A percentile compares a stretch with the other conserved stretches of the same genome.
Conservation (phyloP, 352 stramenopile species). For the Aphanomyces cochlioides region DNA sequence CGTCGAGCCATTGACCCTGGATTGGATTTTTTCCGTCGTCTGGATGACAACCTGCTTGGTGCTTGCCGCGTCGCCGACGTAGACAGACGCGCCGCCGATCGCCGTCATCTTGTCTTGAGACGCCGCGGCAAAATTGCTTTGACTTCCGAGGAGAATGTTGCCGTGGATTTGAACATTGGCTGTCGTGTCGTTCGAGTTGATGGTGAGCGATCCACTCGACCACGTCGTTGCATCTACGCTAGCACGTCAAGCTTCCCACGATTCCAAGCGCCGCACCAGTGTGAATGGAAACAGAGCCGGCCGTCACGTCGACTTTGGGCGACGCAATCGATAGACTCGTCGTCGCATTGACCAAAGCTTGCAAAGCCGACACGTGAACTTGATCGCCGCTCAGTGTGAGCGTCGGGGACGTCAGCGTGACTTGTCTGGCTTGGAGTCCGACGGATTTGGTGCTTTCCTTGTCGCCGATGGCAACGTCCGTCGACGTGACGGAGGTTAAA, state of each 20-base stretch:
- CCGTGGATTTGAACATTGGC: not conserved
- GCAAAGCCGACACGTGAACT: not conserved
- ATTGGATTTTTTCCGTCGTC: not conserved
- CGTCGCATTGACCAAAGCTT: not conserved
- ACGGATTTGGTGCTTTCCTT: constrained; percentile 24
- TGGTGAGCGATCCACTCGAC: not conserved
- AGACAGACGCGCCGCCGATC: not conserved
- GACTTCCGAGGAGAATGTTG: constrained; percentile 3
- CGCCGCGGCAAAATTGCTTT: not conserved
- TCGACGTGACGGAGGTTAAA: constrained; percentile 22
- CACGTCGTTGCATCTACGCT: not conserved
- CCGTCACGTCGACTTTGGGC: not conserved
- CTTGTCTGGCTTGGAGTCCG: constrained; percentile 7
- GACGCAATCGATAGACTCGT: not conserved
- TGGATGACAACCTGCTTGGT: constrained; percentile 5
- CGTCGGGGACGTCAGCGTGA: not conserved
- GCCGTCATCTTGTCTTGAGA: not conserved
- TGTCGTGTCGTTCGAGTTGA: not conserved
- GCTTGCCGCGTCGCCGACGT: not conserved
- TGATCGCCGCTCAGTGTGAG: not conserved
- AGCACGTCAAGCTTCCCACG: not conserved
- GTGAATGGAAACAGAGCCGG: not conserved
- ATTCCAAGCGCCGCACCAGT: not conserved
- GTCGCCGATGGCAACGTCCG: constrained; percentile 30
- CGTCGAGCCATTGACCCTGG: constrained; percentile 1